Conservation (phyloP, 805 yeast genomes). For the Kazachstania kunashirensis region DNA sequence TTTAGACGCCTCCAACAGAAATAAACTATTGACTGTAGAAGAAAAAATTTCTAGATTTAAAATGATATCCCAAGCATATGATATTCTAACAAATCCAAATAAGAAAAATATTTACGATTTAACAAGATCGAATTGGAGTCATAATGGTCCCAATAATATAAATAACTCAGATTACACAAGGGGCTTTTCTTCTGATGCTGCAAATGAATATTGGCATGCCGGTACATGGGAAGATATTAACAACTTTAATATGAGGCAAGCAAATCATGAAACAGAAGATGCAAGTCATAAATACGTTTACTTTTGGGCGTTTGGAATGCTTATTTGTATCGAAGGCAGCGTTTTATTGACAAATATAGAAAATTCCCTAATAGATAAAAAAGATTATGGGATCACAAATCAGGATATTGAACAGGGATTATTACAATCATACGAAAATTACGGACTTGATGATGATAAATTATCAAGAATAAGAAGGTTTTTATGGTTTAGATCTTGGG, state of each 20-base stretch:
- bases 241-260: constrained; percentile 12
- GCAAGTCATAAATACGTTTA: background rate
- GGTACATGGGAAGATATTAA: constrained; percentile 59
- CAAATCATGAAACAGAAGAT: background rate
- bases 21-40: constrained; percentile 8
- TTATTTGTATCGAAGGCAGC: constrained; percentile 35
- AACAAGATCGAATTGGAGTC: constrained; percentile 38
- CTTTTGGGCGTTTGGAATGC: constrained; percentile 22
- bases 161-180: constrained; percentile 11
- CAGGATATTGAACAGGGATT: constrained; percentile 35
- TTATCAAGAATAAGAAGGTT: constrained; percentile 47
- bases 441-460: constrained; percentile 42
- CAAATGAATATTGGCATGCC: constrained; percentile 45
- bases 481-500: constrained; percentile 42
- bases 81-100: constrained; percentile 39
- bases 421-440: constrained; percentile 38
- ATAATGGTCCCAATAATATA: constrained; percentile 19
- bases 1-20: constrained; percentile 8
- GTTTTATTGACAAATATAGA: constrained; percentile 32
- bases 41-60: constrained; percentile 41
- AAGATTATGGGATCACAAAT: constrained; percentile 23
- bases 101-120: constrained; percentile 39
- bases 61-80: constrained; percentile 47
- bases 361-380: constrained; percentile 26
- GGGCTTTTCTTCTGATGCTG: constrained; percentile 23